phyloP scores from a whole-genome alignment of 108 stramenopile genomes.

The Seminavis robusta region DNA sequence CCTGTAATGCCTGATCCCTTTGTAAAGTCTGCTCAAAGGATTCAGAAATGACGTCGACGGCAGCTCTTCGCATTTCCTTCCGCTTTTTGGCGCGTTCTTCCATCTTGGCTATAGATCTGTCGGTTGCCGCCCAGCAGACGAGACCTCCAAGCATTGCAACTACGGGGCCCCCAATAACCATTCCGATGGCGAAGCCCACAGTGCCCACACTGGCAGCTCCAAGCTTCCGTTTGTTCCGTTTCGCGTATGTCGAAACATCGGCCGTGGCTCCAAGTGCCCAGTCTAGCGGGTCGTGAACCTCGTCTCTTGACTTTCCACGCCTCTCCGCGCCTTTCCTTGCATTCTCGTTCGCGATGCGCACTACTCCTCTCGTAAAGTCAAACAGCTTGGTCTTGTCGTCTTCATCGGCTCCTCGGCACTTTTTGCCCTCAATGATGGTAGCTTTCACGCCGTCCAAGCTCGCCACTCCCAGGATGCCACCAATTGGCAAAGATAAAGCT shows the following conservation, averaged over 20 bases:
- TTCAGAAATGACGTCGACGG: too few relatives aligned
- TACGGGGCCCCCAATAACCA: conserved; percentile 1
- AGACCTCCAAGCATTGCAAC: background rate
- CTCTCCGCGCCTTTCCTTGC: background rate
- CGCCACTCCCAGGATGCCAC: conserved; percentile 1
- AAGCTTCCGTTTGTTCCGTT: background rate
- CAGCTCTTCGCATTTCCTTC: too few relatives aligned
- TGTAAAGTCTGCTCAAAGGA: too few relatives aligned
- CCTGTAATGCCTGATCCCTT: too few relatives aligned
- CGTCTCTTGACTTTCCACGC: background rate
- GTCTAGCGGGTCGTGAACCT: background rate
- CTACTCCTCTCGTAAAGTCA: background rate
- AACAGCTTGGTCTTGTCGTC: background rate
- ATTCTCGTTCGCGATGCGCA: background rate
- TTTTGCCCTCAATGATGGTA: conserved; percentile 2
- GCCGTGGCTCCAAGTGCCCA: conserved; percentile 3
- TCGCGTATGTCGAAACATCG: background rate
- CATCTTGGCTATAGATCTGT: conserved; percentile 1
- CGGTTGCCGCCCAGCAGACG: background rate
- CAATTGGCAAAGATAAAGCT: background rate
- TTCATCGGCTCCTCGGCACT: background rate
- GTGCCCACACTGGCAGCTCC: conserved; percentile 1
- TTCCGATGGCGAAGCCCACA: conserved; percentile 3
- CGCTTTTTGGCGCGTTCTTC: background rate
- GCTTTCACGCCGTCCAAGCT: conserved; percentile 4